Conservation (phyloP, 352 stramenopile genomes). For the Phytophthora sojae region DNA sequence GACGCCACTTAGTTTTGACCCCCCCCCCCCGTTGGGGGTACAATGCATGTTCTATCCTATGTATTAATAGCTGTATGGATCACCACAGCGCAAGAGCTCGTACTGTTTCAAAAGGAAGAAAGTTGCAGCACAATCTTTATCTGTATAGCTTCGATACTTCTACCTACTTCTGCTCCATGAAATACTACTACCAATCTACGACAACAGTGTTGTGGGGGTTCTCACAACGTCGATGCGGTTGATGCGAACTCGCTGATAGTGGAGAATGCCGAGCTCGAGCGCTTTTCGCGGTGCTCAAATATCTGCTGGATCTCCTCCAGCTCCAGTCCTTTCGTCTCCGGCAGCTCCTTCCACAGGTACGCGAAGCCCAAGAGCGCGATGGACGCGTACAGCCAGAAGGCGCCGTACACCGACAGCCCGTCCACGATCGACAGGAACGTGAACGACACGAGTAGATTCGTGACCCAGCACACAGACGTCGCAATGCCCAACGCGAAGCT, state of each 20-base stretch:
- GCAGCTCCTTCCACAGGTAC: slow-evolving; percentile 84
- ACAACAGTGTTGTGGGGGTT: neutral
- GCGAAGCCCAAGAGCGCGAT: slow-evolving; percentile 77
- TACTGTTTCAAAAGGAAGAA: slow-evolving; percentile 30
- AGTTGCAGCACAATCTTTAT: neutral
- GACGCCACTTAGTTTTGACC: neutral
- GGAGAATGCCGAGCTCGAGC: slow-evolving; percentile 22
- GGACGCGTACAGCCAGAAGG: slow-evolving; percentile 93
- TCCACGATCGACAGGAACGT: slow-evolving; percentile 94
- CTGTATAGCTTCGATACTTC: neutral
- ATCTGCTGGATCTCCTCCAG: slow-evolving; percentile 84
- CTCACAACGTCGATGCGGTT: slow-evolving; percentile 1
- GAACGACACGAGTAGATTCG: slow-evolving; percentile 70
- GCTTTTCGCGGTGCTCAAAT: slow-evolving; percentile 11
- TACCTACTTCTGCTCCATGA: too few species aligned
- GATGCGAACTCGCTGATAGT: slow-evolving; percentile 14
- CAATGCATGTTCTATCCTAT: too few species aligned
- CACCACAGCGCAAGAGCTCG: neutral
- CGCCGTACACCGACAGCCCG: slow-evolving; percentile 58
- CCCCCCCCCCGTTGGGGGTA: slow-evolving; percentile 4
- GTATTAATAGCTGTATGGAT: too few species aligned
- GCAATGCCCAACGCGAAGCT: slow-evolving; percentile 88
- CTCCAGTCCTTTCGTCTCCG: slow-evolving; percentile 93
- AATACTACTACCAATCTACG: neutral
- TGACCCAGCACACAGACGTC: neutral